Conservation (phyloP, 2,329 filamentous ascomycete genomes). For the Clarireedia sp. region DNA sequence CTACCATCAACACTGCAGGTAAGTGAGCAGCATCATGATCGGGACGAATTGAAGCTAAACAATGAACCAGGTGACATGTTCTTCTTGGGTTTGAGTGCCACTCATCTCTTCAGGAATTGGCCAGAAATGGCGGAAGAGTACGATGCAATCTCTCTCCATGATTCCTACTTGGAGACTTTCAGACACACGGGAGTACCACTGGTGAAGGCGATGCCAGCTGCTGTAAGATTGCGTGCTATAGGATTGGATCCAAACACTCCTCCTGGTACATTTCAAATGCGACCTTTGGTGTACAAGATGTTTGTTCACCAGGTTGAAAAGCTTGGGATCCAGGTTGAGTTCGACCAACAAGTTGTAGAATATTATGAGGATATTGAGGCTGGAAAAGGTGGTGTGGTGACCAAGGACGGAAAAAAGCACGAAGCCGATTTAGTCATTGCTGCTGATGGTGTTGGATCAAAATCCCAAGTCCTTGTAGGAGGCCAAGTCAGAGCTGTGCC, state of each 20-base stretch:
- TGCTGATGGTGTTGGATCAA: conserved; percentile 32
- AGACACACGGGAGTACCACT: conserved; percentile 15
- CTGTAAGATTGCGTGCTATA: conserved; percentile 31
- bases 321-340: conserved; percentile 43
- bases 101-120: conserved; percentile 48
- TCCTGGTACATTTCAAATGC: conserved; percentile 36
- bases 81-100: conserved; percentile 46
- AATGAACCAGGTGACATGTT: conserved; percentile 33
- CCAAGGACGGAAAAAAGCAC: conserved; percentile 38
- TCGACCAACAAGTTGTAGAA: conserved; percentile 40
- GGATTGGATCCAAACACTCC: conserved; percentile 18
- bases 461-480: conserved; percentile 18
- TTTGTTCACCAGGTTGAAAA: conserved; percentile 42
- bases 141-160: conserved; percentile 25
- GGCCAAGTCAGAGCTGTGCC: conserved; percentile 32
- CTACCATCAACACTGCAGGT: too few relatives aligned
- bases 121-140: conserved; percentile 37
- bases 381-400: conserved; percentile 29
- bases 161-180: conserved; percentile 34
- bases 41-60: too few relatives aligned
- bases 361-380: conserved; percentile 41
- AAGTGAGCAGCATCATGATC: too few relatives aligned
- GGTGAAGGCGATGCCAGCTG: conserved; percentile 33
- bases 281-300: conserved; percentile 45
- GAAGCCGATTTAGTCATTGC: conserved; percentile 33